Percentiles rank a stretch among this genome's conserved stretches.
phyloP scores from a whole-genome alignment of 208 protist genomes.

The Wallacemonas rigidus region DNA sequence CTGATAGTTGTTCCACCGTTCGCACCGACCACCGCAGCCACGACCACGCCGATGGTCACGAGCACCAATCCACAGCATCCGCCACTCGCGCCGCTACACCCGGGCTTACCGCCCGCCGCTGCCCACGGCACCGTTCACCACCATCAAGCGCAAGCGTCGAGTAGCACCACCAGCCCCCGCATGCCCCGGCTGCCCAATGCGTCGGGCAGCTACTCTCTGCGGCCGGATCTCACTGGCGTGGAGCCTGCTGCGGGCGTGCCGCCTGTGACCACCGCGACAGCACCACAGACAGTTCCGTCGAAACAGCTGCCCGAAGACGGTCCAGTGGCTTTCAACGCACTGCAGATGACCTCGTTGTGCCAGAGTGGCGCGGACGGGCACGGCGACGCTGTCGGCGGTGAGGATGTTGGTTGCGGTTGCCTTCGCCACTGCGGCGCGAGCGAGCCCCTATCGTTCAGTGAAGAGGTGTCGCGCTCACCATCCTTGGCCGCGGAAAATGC shows the following conservation, averaged over 20 bases:
- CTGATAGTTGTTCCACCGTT: background rate
- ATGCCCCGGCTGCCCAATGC: constrained; percentile 1
- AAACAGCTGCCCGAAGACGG: constrained; percentile 3
- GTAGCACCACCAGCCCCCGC: background rate
- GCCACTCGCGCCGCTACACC: constrained; percentile 7
- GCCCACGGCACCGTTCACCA: background rate
- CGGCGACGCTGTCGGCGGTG: background rate
- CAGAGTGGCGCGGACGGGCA: background rate
- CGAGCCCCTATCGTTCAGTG: background rate
- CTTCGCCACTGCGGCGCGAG: too few relatives aligned
- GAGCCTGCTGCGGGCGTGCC: background rate
- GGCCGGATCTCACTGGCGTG: constrained; percentile 12
- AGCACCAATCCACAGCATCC: constrained; percentile 1
- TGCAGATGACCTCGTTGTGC: constrained; percentile 19
- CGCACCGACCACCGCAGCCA: too few relatives aligned
- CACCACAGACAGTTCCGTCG: background rate
- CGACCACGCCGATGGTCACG: background rate
- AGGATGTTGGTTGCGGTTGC: too few relatives aligned
- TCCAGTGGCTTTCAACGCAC: constrained; percentile 19
- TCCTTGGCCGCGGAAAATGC: background rate
- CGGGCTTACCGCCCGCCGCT: constrained; percentile 6
- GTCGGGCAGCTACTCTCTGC: constrained; percentile 15
- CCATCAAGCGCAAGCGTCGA: background rate
- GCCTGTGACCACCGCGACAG: background rate
- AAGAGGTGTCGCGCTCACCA: constrained; percentile 1